Conservation (phyloP, 2,329 filamentous ascomycete species). For the Neurospora crassa region DNA sequence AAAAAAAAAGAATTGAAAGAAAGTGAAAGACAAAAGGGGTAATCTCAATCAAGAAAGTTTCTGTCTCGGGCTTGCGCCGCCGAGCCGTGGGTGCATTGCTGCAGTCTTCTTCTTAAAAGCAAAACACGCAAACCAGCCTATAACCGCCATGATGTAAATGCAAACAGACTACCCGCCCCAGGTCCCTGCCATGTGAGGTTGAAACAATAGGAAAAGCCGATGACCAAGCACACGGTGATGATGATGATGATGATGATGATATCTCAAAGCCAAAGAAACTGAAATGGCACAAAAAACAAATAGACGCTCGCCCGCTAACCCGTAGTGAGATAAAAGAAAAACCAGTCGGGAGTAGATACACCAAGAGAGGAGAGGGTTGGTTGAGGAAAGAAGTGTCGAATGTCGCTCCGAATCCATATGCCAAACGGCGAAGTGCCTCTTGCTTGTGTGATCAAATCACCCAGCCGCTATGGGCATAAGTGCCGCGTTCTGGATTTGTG, state of each 20-base stretch:
- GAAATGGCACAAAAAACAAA: conserved; percentile 23
- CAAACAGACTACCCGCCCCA: conserved; percentile 40
- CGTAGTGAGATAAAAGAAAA: conserved; percentile 21
- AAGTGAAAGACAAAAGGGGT: conserved; percentile 22
- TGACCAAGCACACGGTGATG: conserved; percentile 41
- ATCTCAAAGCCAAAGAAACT: conserved; percentile 30
- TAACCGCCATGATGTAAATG: conserved; percentile 43
- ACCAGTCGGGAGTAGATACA: conserved; percentile 15
- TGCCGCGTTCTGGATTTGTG: conserved; percentile 13
- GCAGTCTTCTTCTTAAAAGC: conserved; percentile 45
- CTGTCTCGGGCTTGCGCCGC: conserved; percentile 16
- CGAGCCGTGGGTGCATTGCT: conserved; percentile 45
- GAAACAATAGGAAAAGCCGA: conserved; percentile 19
- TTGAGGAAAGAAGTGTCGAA: conserved; percentile 16
- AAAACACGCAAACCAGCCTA: conserved; percentile 29
- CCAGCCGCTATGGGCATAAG: conserved; percentile 17
- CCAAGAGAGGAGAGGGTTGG: conserved; percentile 16
- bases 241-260: conserved; percentile 31
- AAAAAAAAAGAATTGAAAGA: conserved; percentile 22
- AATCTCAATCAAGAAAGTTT: conserved; percentile 16
- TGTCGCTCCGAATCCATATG: conserved; percentile 17
- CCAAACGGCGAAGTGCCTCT: conserved; percentile 22
- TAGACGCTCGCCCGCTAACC: conserved; percentile 32
- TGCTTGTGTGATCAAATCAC: conserved; percentile 18
- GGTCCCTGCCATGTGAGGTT: conserved; percentile 44